These are phyloP conservation scores for Oidiodendron maius DNA, from an alignment of 495 filamentous ascomycete species.

Conservation along the genomic window DNA sequence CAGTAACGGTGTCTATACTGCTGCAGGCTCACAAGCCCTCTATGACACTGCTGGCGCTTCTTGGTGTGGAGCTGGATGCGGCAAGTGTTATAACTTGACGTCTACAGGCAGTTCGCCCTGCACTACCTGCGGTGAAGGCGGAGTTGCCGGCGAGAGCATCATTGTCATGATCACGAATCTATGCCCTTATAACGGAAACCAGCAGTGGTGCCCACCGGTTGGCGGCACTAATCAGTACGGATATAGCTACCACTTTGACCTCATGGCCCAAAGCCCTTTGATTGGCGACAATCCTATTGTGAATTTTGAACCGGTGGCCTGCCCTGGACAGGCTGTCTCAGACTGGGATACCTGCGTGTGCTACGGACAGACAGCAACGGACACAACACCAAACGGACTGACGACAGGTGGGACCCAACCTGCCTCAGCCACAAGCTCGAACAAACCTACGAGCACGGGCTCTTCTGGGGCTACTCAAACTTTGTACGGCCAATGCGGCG, in stretches of 20 bases:
- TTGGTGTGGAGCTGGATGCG: constrained; percentile 36
- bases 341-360: not conserved
- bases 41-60: constrained; percentile 19
- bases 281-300: constrained; percentile 35
- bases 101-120: constrained; percentile 29
- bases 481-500: constrained; percentile 46
- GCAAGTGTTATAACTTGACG: constrained; percentile 34
- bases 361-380: not conserved
- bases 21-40: constrained; percentile 28
- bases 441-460: not conserved
- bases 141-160: constrained; percentile 28
- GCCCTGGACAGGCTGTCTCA: constrained; percentile 22
- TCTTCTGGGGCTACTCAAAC: not conserved
- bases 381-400: not conserved
- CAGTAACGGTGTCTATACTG: constrained; percentile 23
- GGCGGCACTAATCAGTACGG: constrained; percentile 32
- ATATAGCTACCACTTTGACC: constrained; percentile 36
- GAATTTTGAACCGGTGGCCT: constrained; percentile 29
- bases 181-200: constrained; percentile 33
- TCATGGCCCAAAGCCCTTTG: constrained; percentile 31
- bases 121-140: constrained; percentile 26
- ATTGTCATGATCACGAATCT: constrained; percentile 38
- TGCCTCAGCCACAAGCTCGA: not conserved
- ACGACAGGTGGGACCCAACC: not conserved
- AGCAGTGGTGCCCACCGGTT: constrained; percentile 28